Percentiles rank a stretch among this genome's conserved stretches.
Conservation (phyloP, 2,329 filamentous ascomycete genomes). For the Pseudogymnoascus sp. region DNA sequence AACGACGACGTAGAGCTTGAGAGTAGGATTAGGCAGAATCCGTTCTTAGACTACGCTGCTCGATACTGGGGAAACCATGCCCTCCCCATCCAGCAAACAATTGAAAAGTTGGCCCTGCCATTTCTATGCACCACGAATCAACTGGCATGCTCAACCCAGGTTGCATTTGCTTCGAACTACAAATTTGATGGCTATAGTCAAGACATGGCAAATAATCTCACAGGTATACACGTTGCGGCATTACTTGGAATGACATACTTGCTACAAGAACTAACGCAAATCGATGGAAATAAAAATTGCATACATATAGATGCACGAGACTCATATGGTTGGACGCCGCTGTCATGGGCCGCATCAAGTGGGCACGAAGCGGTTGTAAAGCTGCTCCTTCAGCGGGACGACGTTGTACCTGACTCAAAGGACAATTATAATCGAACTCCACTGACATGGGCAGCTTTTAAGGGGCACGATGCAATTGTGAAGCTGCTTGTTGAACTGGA, state of each 20-base stretch:
- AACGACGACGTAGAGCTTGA: neutral
- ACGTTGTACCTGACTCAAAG: neutral
- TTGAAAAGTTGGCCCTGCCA: neutral
- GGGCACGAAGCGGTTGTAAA: neutral
- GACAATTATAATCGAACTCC: neutral
- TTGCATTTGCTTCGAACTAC: neutral
- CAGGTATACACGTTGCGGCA: slow-evolving; percentile 17
- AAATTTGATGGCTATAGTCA: neutral
- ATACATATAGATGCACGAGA: neutral
- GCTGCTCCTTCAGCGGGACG: neutral
- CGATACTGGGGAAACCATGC: neutral
- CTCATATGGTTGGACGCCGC: neutral
- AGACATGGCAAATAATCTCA: neutral
- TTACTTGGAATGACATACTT: slow-evolving; percentile 13
- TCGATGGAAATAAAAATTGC: neutral
- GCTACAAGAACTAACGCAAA: slow-evolving; percentile 2
- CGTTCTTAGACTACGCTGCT: neutral
- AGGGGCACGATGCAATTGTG: neutral
- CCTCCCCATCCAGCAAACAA: neutral
- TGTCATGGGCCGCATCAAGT: neutral
- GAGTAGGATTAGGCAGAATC: neutral
- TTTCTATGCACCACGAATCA: neutral
- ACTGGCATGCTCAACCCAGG: neutral
- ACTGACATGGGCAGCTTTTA: neutral
- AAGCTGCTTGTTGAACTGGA: neutral